Evolutionary conservation across 73 alveolate genomes (phyloP).

Genomic region (Paramecium octaurelia): DNA sequence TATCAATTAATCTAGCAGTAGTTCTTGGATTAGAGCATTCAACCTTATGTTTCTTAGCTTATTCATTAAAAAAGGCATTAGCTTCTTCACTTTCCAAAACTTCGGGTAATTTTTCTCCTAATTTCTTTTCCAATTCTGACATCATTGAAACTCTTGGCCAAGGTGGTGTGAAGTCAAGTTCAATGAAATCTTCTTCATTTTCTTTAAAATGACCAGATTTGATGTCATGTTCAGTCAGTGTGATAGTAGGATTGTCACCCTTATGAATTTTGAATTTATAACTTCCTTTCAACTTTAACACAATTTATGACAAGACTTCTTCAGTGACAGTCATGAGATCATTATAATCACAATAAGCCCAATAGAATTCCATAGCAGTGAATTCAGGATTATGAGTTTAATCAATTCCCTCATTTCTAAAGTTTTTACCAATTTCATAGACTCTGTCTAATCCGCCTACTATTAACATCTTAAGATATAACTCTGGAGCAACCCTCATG

Average conservation of each 20-base stretch:
- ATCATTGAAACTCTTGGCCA: constrained; percentile 95
- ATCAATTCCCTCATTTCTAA: constrained; percentile 99
- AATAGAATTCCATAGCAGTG: constrained; percentile 99
- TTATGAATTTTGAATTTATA: constrained; percentile 92
- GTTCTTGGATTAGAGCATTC: constrained; percentile 90
- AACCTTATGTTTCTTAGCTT: constrained; percentile 79
- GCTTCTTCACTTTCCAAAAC: constrained; percentile 91
- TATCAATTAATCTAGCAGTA: constrained; percentile 88
- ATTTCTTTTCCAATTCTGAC: constrained; percentile 81
- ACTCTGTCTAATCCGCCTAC: constrained; percentile 99
- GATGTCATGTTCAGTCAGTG: constrained; percentile 40
- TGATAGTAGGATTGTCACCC: constrained; percentile 75
- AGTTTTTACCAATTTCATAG: constrained; percentile 98
- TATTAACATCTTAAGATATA: constrained; percentile 97
- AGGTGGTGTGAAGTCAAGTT: constrained; percentile 98
- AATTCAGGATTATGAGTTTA: constrained; percentile 99
- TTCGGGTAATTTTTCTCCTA: constrained; percentile 79
- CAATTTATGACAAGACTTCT: constrained; percentile 88
- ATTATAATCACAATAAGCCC: constrained; percentile 99
- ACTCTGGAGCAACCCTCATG: constrained; percentile 99
- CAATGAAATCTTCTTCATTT: constrained; percentile 76
- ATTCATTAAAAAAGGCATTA: constrained; percentile 77
- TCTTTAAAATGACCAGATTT: constrained; percentile 50
- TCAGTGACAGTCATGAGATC: constrained; percentile 98
- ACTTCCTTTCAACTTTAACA: constrained; percentile 85